Percentiles rank a stretch among this genome's conserved stretches.
These are phyloP conservation scores for Microcyclospora pomicola DNA, from an alignment of 2,329 filamentous ascomycete species.

Conservation along the genomic window DNA sequence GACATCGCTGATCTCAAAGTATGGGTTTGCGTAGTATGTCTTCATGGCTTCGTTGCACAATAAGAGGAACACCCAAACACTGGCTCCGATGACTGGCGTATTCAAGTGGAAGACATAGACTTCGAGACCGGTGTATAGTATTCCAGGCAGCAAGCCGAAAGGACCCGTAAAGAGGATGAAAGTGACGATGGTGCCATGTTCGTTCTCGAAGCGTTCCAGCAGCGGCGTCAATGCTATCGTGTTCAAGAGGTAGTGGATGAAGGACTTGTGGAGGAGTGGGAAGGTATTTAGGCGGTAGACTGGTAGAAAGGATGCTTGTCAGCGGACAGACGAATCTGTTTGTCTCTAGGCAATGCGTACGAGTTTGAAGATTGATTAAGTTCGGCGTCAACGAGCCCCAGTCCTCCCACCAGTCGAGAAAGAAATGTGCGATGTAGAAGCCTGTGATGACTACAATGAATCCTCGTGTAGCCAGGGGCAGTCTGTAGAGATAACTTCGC, in stretches of 20 bases:
- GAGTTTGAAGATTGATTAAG: slow-evolving; percentile 54
- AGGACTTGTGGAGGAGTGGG: slow-evolving; percentile 67
- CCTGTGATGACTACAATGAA: slow-evolving; percentile 52
- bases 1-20: slow-evolving; percentile 50
- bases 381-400: slow-evolving; percentile 71
- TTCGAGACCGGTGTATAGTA: slow-evolving; percentile 69
- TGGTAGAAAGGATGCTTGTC: slow-evolving; percentile 26
- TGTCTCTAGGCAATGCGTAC: slow-evolving; percentile 37
- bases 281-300: slow-evolving; percentile 91
- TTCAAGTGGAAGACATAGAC: slow-evolving; percentile 57
- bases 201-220: slow-evolving; percentile 82
- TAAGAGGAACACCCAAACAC: slow-evolving; percentile 85
- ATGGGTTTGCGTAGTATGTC: slow-evolving; percentile 67
- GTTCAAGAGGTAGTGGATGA: slow-evolving; percentile 72
- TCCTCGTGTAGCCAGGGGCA: slow-evolving; percentile 76
- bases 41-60: slow-evolving; percentile 75
- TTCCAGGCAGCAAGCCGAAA: slow-evolving; percentile 51
- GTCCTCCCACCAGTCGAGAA: slow-evolving; percentile 56
- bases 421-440: slow-evolving; percentile 56
- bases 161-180: slow-evolving; percentile 74
- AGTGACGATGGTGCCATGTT: slow-evolving; percentile 83
- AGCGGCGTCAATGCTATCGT: slow-evolving; percentile 69
- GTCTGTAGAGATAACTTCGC: slow-evolving; percentile 65
- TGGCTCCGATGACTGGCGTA: slow-evolving; percentile 66
- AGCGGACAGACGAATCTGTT: background rate